These are phyloP conservation scores for Mucor circinelloides DNA, from an alignment of 371 early-diverging fungal species.

Conservation along the genomic window DNA sequence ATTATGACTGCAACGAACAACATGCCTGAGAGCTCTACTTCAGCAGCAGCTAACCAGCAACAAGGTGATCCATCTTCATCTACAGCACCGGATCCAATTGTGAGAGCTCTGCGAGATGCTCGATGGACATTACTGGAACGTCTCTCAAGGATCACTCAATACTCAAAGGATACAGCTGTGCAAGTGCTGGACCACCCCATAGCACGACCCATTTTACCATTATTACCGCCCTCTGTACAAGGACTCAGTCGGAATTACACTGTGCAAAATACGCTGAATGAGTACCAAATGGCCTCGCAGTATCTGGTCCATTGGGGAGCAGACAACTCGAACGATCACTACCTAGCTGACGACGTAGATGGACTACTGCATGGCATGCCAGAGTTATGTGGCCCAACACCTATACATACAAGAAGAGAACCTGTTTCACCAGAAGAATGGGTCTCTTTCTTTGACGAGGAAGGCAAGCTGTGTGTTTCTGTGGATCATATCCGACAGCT, in stretches of 20 bases:
- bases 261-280: constrained; percentile 57
- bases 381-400: constrained; percentile 28
- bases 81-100: constrained; percentile 8
- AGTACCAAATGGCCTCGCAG: constrained; percentile 79
- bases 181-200: constrained; percentile 63
- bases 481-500: constrained; percentile 58
- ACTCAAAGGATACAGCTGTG: constrained; percentile 71
- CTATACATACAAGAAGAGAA: constrained; percentile 41
- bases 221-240: constrained; percentile 14
- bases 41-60: neutral
- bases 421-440: constrained; percentile 80
- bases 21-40: neutral
- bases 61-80: neutral
- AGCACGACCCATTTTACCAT: neutral
- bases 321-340: constrained; percentile 1
- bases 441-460: constrained; percentile 69
- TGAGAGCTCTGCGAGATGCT: constrained; percentile 31
- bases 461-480: constrained; percentile 59
- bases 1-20: neutral
- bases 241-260: constrained; percentile 49
- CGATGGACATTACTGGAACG: constrained; percentile 79
- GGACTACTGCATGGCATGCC: constrained; percentile 32
- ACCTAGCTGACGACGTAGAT: constrained; percentile 26
- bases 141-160: constrained; percentile 76
- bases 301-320: constrained; percentile 80